Percentiles rank a stretch among this genome's conserved stretches.
These are phyloP conservation scores for Coemansia sp. DNA, from an alignment of 192 early-diverging fungal genomes.

Conservation along the genomic window DNA sequence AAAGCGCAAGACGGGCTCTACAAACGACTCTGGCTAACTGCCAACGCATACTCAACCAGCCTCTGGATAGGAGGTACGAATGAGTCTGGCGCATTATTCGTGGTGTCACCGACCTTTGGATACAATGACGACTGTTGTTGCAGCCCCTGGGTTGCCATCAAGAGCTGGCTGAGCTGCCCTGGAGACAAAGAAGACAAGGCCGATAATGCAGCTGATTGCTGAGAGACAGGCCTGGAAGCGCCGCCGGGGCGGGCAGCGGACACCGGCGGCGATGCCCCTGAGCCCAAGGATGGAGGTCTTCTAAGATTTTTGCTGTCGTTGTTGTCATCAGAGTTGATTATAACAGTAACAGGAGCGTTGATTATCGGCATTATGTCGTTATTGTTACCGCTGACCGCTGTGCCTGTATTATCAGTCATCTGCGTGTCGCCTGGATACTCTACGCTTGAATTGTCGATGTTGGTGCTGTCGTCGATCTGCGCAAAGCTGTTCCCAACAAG, in stretches of 20 bases:
- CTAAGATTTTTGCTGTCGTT: not conserved
- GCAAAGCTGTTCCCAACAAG: conserved; percentile 40
- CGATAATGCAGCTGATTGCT: not conserved
- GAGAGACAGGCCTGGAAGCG: not conserved
- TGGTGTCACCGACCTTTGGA: not conserved
- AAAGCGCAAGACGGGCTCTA: not conserved
- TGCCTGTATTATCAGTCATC: conserved; percentile 45
- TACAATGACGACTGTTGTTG: not conserved
- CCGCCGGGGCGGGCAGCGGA: not conserved
- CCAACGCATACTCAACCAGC: conserved; percentile 8
- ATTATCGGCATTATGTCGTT: conserved; percentile 53
- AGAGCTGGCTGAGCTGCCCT: not conserved
- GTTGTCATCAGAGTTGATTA: conserved; percentile 26
- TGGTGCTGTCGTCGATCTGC: conserved; percentile 39
- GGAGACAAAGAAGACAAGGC: not conserved
- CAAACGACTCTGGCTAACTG: conserved; percentile 3
- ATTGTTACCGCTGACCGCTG: conserved; percentile 47
- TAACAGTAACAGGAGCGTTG: conserved; percentile 51
- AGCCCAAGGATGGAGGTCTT: not conserved
- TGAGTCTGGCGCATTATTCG: not conserved
- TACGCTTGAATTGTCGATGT: conserved; percentile 22
- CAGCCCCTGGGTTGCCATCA: not conserved
- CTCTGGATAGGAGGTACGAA: not conserved
- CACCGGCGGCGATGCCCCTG: not conserved
- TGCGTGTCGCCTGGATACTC: conserved; percentile 38